Evolutionary conservation across 306 rosid genomes (phyloP).

Genomic region (Cucurbita ficifolia): DNA sequence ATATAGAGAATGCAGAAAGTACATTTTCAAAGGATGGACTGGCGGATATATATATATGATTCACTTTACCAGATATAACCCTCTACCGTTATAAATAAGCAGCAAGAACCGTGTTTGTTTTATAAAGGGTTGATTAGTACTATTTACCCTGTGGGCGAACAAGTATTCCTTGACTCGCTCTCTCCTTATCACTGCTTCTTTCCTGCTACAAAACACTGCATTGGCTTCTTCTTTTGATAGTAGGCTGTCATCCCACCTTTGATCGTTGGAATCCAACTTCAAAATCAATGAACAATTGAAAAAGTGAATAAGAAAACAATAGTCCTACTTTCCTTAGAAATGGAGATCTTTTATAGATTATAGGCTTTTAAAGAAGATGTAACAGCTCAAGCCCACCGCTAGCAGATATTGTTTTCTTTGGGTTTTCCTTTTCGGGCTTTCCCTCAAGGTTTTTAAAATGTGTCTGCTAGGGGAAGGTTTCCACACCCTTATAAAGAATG

Average conservation of each 20-base stretch:
- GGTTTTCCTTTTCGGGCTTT: too few relatives aligned
- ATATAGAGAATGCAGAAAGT: too few relatives aligned
- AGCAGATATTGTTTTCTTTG: too few relatives aligned
- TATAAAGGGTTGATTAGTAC: background rate
- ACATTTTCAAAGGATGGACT: too few relatives aligned
- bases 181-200: constrained; percentile 50
- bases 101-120: background rate
- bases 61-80: too few relatives aligned
- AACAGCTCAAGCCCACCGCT: too few relatives aligned
- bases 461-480: too few relatives aligned
- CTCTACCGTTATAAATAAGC: too few relatives aligned
- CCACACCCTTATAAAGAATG: too few relatives aligned
- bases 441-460: too few relatives aligned
- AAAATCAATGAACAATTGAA: constrained; percentile 2
- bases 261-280: constrained; percentile 60
- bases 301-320: background rate
- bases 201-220: constrained; percentile 38
- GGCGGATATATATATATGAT: too few relatives aligned
- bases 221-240: constrained; percentile 53
- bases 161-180: constrained; percentile 59
- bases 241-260: constrained; percentile 65
- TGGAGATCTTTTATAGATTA: background rate
- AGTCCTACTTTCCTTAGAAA: background rate
- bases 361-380: background rate
- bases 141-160: constrained; percentile 52